Evolutionary conservation across 2,329 filamentous ascomycete genomes (phyloP), one percentile per base, ranked within the genome.

Genomic region (Phialophora macrospora): DNA sequence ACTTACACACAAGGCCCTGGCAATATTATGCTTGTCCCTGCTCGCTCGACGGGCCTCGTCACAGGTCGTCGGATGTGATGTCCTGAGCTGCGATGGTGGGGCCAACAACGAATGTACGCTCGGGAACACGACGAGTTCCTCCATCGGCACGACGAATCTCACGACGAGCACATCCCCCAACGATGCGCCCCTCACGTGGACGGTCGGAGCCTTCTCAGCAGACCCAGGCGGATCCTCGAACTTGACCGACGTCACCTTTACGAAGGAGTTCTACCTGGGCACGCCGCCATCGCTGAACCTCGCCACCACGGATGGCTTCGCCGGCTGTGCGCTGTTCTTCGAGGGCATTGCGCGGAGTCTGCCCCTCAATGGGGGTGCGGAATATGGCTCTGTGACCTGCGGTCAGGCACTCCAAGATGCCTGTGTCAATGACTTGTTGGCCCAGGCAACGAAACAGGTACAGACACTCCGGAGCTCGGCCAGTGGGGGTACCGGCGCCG

Each of bases 221-320:
- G 28, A 51, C 26, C 30, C 49, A 26, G 49, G 41, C 34, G 41
- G 38, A 22, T 52, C 41, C 46, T 60, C 65, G 17, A 63, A 59
- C 22, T 24, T 56, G 48, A 52, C 48, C 14, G 48, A 65, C 20
- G 38, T 55, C 28, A 32, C 34, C 4, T 65, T 65, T 26, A 59
- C 52, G 54, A 68, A 68, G 52, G 60, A 60, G 32, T 68, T 68
- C 46, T 68, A 68, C 49, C 66, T 68, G 4, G 66, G 66, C 28
- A 60, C 38, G 20, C 66, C 66, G 6, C 63, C 66, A 6, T 52
- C 55, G 26, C 30, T 65, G 32, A 46, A 65, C 51, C 62, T 68
- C 7, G 56, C 62, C 30, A 24, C 20, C 17, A 28, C 59, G 1
- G 38, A 51, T 8, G 46, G 17, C 12, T 62, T 67, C 28, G 49